Conservation (phyloP, 805 yeast species). For the Candida bentonensis region DNA sequence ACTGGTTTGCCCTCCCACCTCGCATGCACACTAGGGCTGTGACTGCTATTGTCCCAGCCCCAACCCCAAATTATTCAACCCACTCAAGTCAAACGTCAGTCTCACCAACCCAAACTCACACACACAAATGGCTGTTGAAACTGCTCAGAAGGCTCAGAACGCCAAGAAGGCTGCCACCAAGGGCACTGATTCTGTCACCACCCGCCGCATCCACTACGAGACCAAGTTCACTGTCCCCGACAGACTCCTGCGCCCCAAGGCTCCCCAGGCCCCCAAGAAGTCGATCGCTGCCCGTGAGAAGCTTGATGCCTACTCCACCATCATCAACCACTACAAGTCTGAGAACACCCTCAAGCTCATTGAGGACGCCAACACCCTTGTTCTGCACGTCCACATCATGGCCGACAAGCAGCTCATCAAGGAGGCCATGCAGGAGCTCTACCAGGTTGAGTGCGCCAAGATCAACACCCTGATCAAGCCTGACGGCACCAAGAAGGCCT, state of each 20-base stretch:
- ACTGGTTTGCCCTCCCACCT: too few relatives aligned
- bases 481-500: constrained; percentile 99
- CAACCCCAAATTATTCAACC: neutral
- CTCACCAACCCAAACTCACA: constrained; percentile 1
- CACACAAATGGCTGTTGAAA: constrained; percentile 17
- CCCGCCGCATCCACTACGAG: constrained; percentile 81
- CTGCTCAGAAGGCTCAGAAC: constrained; percentile 69
- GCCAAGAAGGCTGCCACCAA: constrained; percentile 98
- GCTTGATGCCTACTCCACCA: constrained; percentile 88
- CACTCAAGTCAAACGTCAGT: neutral
- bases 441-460: constrained; percentile 86
- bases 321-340: constrained; percentile 89
- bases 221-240: constrained; percentile 96
- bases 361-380: constrained; percentile 98
- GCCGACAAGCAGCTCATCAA: constrained; percentile 98
- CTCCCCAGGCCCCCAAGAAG: constrained; percentile 91
- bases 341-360: constrained; percentile 99
- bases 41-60: neutral
- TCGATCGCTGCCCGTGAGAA: constrained; percentile 96
- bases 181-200: constrained; percentile 86
- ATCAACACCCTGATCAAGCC: constrained; percentile 97
- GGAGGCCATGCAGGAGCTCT: constrained; percentile 94
- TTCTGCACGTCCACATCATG: constrained; percentile 93
- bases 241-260: constrained; percentile 86
- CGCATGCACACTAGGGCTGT: too few relatives aligned